Conservation (phyloP, 106 monocot species). For the Ottelia alismoides region DNA sequence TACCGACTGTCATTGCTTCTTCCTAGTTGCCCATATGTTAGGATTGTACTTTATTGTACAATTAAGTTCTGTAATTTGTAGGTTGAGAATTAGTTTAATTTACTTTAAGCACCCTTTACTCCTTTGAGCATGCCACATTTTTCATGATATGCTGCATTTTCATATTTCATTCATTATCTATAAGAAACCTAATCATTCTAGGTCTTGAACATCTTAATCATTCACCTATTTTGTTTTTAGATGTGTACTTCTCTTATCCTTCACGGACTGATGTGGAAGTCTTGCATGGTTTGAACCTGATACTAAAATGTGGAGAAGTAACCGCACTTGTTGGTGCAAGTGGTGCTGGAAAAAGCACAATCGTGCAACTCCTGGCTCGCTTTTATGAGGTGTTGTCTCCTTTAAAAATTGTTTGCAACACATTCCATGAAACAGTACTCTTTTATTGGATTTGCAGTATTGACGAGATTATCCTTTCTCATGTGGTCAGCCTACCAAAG, state of each 20-base stretch:
- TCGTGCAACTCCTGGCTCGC: slow-evolving; percentile 92
- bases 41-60: too few relatives aligned
- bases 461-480: not conserved
- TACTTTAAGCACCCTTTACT: too few relatives aligned
- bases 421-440: not conserved
- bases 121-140: too few relatives aligned
- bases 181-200: too few relatives aligned
- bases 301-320: slow-evolving; percentile 68
- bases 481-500: slow-evolving; percentile 63
- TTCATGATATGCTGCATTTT: too few relatives aligned
- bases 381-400: slow-evolving; percentile 79
- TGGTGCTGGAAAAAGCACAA: slow-evolving; percentile 99
- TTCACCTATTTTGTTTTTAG: slow-evolving; percentile 15
- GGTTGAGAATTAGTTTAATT: too few relatives aligned
- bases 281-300: slow-evolving; percentile 70
- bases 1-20: too few relatives aligned
- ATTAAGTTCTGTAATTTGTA: too few relatives aligned
- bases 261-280: slow-evolving; percentile 72
- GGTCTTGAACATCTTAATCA: not conserved
- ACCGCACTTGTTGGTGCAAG: slow-evolving; percentile 97
- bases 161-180: too few relatives aligned
- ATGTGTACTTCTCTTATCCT: slow-evolving; percentile 90
- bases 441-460: not conserved
- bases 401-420: not conserved
- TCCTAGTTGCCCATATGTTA: too few relatives aligned